Evolutionary conservation across 148 eudicot genomes (phyloP).

Genomic region (Simmondsia chinensis): DNA sequence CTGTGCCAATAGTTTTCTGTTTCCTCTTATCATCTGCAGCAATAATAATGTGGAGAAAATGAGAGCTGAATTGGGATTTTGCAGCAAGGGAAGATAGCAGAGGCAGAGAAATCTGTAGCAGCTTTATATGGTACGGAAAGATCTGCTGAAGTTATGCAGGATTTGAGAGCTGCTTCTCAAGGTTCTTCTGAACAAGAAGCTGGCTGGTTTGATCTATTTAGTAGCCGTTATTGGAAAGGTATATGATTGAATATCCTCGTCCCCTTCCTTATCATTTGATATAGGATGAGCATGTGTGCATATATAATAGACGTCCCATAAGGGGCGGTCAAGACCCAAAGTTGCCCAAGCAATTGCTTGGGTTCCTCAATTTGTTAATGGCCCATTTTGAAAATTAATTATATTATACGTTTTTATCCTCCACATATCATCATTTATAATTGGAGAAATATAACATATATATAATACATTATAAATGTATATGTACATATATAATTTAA

Average conservation of each 20-base stretch:
- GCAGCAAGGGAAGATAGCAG: slow-evolving; percentile 81
- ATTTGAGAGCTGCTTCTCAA: slow-evolving; percentile 56
- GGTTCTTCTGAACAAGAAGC: slow-evolving; percentile 88
- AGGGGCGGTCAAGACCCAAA: no score
- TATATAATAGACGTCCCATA: no score
- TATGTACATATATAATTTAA: no score
- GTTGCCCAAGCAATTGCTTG: no score
- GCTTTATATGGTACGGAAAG: slow-evolving; percentile 70
- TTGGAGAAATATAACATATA: no score
- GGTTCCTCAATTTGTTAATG: no score
- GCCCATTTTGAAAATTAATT: no score
- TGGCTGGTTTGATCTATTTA: slow-evolving; percentile 92
- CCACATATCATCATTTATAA: no score
- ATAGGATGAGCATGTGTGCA: no score
- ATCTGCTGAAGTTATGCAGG: slow-evolving; percentile 69
- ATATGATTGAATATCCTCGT: background rate
- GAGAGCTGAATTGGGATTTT: slow-evolving; percentile 4
- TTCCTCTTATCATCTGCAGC: background rate
- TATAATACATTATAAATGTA: no score
- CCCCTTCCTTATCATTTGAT: background rate
- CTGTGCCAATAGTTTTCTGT: background rate
- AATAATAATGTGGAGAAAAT: background rate
- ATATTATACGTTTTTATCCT: no score
- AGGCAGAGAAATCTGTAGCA: slow-evolving; percentile 62
- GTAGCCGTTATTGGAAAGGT: slow-evolving; percentile 79